A percentile compares a stretch with the other conserved stretches of the same genome.
These are phyloP conservation scores for Protomyces inouyei DNA, from an alignment of 1,139 yeast species.

Conservation along the genomic window DNA sequence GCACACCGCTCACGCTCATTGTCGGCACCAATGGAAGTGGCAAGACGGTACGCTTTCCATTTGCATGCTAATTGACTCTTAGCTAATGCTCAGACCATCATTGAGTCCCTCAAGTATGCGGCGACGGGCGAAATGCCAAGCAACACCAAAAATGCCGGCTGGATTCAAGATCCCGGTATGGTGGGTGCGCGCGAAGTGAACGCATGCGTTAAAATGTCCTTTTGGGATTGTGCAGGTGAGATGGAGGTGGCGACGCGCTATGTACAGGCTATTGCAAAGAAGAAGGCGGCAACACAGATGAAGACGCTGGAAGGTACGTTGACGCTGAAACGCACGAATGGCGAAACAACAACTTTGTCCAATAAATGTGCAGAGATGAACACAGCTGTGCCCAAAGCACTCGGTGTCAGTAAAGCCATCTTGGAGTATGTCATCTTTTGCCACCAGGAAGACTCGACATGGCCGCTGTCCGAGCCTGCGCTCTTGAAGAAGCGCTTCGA, in stretches of 20 bases:
- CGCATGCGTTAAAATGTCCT: constrained; percentile 88
- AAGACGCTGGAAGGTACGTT: constrained; percentile 89
- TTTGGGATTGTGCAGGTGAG: constrained; percentile 64
- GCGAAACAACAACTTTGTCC: constrained; percentile 68
- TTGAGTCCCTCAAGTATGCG: constrained; percentile 88
- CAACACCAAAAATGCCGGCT: constrained; percentile 92
- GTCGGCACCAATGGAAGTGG: constrained; percentile 98
- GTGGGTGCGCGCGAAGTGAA: constrained; percentile 65
- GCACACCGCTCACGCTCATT: constrained; percentile 82
- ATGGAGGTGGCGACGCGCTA: constrained; percentile 84
- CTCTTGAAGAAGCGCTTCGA: constrained; percentile 85
- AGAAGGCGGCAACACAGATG: constrained; percentile 51
- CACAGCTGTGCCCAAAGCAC: constrained; percentile 66
- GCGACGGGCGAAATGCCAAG: constrained; percentile 97
- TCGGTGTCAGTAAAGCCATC: constrained; percentile 85
- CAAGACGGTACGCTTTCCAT: constrained; percentile 53
- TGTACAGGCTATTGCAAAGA: constrained; percentile 64
- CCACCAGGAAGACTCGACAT: constrained; percentile 93
- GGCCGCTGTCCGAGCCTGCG: constrained; percentile 96
- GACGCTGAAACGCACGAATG: constrained; percentile 53
- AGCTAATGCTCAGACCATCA: constrained; percentile 52
- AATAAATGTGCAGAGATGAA: constrained; percentile 85
- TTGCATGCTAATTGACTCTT: not conserved
- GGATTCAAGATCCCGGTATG: constrained; percentile 75
- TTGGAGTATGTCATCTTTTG: constrained; percentile 91